Conservation (phyloP, 2,329 filamentous ascomycete species). For the Onygenales sp. region DNA sequence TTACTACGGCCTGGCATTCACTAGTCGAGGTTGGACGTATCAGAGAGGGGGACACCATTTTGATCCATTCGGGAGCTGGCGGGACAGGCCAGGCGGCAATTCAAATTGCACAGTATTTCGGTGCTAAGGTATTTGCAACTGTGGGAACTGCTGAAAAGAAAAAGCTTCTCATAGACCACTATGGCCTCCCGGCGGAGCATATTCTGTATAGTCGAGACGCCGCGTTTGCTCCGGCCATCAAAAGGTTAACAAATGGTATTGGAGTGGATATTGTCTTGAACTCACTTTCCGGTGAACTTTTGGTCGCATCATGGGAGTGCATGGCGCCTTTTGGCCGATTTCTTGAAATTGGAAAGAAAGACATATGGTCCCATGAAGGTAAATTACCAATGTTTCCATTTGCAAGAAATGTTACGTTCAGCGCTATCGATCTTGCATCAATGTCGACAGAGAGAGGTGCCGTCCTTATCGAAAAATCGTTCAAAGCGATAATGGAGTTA, state of each 20-base stretch:
- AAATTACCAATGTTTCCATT: constrained; percentile 13
- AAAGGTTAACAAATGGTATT: constrained; percentile 11
- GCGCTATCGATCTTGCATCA: constrained; percentile 10
- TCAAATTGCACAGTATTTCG: constrained; percentile 11
- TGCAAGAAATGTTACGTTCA: constrained; percentile 8
- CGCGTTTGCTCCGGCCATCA: constrained; percentile 13
- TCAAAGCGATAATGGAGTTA: constrained; percentile 1
- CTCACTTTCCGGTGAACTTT: constrained; percentile 18
- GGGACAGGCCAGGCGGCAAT: constrained; percentile 16
- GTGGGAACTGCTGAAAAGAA: constrained; percentile 16
- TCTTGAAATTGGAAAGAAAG: constrained; percentile 16
- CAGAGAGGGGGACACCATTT: constrained; percentile 15
- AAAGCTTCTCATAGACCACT: constrained; percentile 11
- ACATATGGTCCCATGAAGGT: constrained; percentile 6
- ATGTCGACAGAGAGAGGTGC: not conserved
- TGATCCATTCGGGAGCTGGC: constrained; percentile 19
- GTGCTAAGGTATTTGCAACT: constrained; percentile 10
- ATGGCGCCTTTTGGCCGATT: constrained; percentile 16
- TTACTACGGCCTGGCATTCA: constrained; percentile 12
- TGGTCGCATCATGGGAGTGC: constrained; percentile 19
- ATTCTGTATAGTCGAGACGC: constrained; percentile 17
- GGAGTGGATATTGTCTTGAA: constrained; percentile 22
- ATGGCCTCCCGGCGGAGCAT: constrained; percentile 11
- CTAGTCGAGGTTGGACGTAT: constrained; percentile 17
- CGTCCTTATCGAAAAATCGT: constrained; percentile 10